phyloP scores from a whole-genome alignment of 148 eudicot species.

The Rhododendron simsii region DNA sequence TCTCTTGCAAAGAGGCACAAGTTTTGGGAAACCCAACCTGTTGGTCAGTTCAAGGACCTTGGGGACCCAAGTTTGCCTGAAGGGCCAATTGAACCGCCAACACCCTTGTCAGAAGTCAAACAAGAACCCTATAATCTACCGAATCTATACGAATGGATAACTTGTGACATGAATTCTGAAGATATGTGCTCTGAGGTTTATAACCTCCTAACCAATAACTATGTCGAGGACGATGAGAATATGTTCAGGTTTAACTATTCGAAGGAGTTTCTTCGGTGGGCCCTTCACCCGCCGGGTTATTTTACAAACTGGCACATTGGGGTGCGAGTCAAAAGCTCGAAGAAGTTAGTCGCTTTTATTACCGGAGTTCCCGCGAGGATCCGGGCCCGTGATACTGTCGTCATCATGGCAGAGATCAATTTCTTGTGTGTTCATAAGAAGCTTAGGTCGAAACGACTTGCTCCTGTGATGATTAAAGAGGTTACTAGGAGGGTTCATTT shows the following conservation, averaged over 20 bases:
- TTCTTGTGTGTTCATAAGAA: conserved; percentile 89
- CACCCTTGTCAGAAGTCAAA: conserved; percentile 56
- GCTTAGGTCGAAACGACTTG: conserved; percentile 77
- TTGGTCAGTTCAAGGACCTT: conserved; percentile 64
- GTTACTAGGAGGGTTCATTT: conserved; percentile 86
- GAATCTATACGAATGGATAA: conserved; percentile 68
- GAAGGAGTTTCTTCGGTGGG: conserved; percentile 79
- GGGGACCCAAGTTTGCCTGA: conserved; percentile 56
- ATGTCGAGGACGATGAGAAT: conserved; percentile 93
- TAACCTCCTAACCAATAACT: conserved; percentile 63
- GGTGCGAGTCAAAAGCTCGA: conserved; percentile 65
- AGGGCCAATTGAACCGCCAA: conserved; percentile 67
- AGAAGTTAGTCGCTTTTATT: conserved; percentile 79
- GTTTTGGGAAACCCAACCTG: conserved; percentile 84
- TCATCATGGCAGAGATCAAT: conserved; percentile 78
- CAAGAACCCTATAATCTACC: conserved; percentile 79
- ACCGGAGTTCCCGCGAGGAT: conserved; percentile 82
- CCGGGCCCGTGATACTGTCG: conserved; percentile 52
- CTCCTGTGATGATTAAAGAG: conserved; percentile 92
- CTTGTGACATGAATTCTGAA: conserved; percentile 76
- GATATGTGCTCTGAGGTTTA: conserved; percentile 77
- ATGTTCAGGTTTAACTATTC: conserved; percentile 91
- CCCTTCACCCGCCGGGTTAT: conserved; percentile 76
- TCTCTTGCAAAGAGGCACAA: conserved; percentile 50
- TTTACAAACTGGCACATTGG: conserved; percentile 89